Conservation (phyloP, 495 filamentous ascomycete species). For the Tetracladium setigerum region DNA sequence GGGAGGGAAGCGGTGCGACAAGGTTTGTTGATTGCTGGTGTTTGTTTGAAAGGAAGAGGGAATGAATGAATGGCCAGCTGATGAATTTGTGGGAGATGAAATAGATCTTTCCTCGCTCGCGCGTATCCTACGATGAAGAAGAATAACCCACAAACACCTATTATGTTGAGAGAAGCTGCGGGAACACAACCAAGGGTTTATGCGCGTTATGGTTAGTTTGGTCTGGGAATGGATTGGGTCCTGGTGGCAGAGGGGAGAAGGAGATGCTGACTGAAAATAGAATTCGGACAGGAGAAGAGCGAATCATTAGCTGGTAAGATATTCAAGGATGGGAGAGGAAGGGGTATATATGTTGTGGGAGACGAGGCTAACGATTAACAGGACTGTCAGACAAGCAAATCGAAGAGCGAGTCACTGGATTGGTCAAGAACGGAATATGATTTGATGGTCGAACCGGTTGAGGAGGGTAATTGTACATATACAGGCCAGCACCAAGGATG, state of each 20-base stretch:
- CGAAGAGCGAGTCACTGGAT: conserved; percentile 73
- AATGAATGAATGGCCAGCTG: not conserved
- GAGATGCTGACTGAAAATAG: conserved; percentile 33
- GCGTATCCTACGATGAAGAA: conserved; percentile 99
- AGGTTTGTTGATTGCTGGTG: conserved; percentile 46
- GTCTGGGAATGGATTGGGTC: not conserved
- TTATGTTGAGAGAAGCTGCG: conserved; percentile 85
- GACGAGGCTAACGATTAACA: conserved; percentile 23
- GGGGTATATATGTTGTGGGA: conserved; percentile 24
- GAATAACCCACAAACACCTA: conserved; percentile 90
- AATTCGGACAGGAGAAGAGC: conserved; percentile 82
- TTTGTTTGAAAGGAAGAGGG: not conserved
- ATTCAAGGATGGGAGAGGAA: not conserved
- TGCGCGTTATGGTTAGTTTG: conserved; percentile 79
- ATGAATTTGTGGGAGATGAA: conserved; percentile 1
- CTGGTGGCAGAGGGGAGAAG: not conserved
- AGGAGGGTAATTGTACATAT: conserved; percentile 14
- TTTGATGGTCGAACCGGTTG: not conserved
- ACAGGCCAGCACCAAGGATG: not conserved
- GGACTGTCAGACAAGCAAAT: conserved; percentile 84
- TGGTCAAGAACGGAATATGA: conserved; percentile 54
- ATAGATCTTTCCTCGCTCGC: conserved; percentile 79
- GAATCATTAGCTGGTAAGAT: conserved; percentile 65
- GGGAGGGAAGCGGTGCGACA: conserved; percentile 76
- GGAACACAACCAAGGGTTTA: conserved; percentile 78